Conservation (phyloP, 2,329 filamentous ascomycete species). For the Fusarium tricinctum region DNA sequence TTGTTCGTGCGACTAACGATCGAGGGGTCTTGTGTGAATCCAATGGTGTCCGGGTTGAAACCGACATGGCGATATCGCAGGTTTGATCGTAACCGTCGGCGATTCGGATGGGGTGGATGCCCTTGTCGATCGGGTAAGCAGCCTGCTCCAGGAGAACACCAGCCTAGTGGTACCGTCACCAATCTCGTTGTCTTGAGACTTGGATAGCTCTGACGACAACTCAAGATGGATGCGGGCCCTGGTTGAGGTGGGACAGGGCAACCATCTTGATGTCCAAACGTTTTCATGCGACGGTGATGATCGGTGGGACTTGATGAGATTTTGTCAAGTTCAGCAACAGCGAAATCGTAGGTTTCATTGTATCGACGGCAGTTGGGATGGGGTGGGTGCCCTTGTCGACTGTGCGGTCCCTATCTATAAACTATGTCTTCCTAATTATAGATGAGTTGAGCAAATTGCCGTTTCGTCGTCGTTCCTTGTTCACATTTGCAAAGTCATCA, state of each 20-base stretch:
- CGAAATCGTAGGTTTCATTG: no score
- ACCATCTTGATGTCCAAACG: no score
- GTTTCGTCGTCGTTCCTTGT: not conserved
- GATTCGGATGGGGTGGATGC: conserved; percentile 98
- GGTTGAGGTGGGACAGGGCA: no score
- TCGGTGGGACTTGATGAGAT: no score
- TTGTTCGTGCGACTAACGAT: conserved; percentile 95
- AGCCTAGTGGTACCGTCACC: conserved; percentile 98
- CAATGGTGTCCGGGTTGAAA: conserved; percentile 91
- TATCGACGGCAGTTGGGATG: no score
- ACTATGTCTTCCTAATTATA: no score
- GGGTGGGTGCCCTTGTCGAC: no score
- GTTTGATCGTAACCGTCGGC: conserved; percentile 98
- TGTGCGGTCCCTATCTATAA: no score
- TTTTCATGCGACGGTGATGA: no score
- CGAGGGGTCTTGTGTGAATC: conserved; percentile 74
- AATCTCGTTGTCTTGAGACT: conserved; percentile 99
- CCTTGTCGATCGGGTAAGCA: conserved; percentile 98
- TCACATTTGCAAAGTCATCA: not conserved
- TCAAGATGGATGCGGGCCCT: conserved; percentile 53
- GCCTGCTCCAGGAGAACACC: conserved; percentile 96
- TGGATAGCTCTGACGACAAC: conserved; percentile 94
- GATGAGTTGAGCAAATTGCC: no score
- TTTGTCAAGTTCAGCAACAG: no score
- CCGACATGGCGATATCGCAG: conserved; percentile 94